These are phyloP conservation scores for Cardamine chenopodiifolia DNA, from an alignment of 345 rosid species.

Conservation along the genomic window DNA sequence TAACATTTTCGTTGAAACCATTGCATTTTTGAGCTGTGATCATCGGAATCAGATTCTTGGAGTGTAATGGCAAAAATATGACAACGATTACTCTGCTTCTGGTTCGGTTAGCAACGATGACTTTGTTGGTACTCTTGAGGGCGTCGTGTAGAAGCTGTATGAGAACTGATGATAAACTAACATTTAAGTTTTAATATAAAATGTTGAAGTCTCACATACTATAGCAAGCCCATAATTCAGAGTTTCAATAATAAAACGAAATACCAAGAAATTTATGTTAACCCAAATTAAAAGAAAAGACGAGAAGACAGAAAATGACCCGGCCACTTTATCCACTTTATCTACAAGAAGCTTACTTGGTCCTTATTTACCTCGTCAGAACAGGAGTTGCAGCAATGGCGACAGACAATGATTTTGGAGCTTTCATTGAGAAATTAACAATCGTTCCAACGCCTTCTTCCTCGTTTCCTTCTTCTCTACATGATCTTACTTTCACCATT, in stretches of 20 bases:
- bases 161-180: no score
- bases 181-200: not conserved
- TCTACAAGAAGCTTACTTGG: constrained; percentile 41
- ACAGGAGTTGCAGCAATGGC: constrained; percentile 48
- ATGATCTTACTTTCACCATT: constrained; percentile 76
- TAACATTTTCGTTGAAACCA: not conserved
- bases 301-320: constrained; percentile 17
- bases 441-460: constrained; percentile 55
- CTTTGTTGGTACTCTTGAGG: no score
- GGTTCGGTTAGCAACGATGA: not conserved
- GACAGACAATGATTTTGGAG: constrained; percentile 60
- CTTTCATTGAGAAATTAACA: constrained; percentile 75
- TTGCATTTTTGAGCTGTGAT: not conserved
- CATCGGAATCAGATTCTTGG: not conserved
- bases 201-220: not conserved
- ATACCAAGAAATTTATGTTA: not conserved
- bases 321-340: constrained; percentile 28
- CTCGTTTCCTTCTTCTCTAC: constrained; percentile 51
- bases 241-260: not conserved
- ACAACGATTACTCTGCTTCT: not conserved
- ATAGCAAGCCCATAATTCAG: not conserved
- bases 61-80: not conserved
- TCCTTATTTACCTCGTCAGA: constrained; percentile 20
- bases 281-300: not conserved
- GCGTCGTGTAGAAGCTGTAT: no score